Evolutionary conservation across 1,284 basidiomycete species (phyloP).

Genomic region (Rhodofomes roseus): DNA sequence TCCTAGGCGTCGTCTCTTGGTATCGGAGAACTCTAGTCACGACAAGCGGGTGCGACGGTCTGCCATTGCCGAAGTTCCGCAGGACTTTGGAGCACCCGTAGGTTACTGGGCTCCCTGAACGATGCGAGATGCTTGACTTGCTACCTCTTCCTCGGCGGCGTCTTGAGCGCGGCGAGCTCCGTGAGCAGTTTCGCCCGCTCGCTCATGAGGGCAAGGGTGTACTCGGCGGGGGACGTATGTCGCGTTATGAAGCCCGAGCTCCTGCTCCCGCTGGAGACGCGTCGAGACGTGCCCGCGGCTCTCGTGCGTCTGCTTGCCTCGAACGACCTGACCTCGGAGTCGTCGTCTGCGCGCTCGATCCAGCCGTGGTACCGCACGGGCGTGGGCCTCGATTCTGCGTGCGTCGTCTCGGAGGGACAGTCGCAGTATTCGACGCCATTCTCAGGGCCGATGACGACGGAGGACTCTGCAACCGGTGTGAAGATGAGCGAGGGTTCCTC

Average conservation of each 20-base stretch:
- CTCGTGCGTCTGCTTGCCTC: constrained; percentile 24
- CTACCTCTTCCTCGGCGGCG: neutral
- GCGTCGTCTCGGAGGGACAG: constrained; percentile 7
- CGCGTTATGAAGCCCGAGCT: constrained; percentile 27
- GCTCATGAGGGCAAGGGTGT: constrained; percentile 44
- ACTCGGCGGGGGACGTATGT: constrained; percentile 36
- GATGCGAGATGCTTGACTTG: neutral
- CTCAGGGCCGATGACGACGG: constrained; percentile 3
- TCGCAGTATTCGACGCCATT: constrained; percentile 8
- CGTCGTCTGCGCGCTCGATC: constrained; percentile 49
- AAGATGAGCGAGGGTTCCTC: constrained; percentile 37
- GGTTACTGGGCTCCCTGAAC: no score
- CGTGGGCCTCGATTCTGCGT: constrained; percentile 3
- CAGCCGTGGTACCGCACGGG: constrained; percentile 49
- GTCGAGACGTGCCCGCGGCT: constrained; percentile 4
- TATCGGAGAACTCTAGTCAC: no score
- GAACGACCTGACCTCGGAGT: constrained; percentile 45
- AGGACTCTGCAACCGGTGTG: constrained; percentile 5
- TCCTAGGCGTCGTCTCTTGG: no score
- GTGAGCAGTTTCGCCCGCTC: constrained; percentile 46
- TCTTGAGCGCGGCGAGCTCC: constrained; percentile 39
- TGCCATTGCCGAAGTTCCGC: no score
- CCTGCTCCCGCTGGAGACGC: neutral
- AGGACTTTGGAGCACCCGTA: no score
- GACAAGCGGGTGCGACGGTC: no score